Evolutionary conservation across 2,329 filamentous ascomycete species (phyloP).

Genomic region (Dactylellina cionopaga): DNA sequence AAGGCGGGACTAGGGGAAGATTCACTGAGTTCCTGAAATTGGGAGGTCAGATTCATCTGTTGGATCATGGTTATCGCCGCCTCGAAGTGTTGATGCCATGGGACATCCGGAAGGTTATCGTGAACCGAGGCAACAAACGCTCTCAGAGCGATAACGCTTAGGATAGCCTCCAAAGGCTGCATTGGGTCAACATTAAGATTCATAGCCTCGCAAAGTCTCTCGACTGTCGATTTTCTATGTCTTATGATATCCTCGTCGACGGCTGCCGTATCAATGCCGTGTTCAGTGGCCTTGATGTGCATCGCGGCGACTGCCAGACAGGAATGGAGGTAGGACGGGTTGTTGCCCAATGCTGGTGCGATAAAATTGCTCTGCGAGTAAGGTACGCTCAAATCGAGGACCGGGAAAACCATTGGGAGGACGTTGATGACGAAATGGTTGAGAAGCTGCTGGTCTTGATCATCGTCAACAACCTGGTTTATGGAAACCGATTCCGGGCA

Average conservation of each 20-base stretch:
- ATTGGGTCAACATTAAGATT: slow-evolving; percentile 82
- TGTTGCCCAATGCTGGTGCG: slow-evolving; percentile 85
- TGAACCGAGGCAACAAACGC: slow-evolving; percentile 84
- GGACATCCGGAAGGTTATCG: slow-evolving; percentile 86
- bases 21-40: slow-evolving; percentile 68
- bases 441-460: slow-evolving; percentile 84
- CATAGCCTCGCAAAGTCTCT: slow-evolving; percentile 83
- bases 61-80: slow-evolving; percentile 85
- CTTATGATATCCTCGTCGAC: slow-evolving; percentile 86
- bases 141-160: slow-evolving; percentile 96
- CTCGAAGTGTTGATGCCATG: slow-evolving; percentile 97
- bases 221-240: slow-evolving; percentile 88
- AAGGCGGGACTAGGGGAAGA: slow-evolving; percentile 69
- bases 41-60: slow-evolving; percentile 79
- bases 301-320: slow-evolving; percentile 92
- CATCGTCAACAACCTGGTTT: slow-evolving; percentile 69
- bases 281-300: slow-evolving; percentile 80
- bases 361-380: slow-evolving; percentile 85
- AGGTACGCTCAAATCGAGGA: slow-evolving; percentile 88
- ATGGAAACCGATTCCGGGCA: slow-evolving; percentile 48
- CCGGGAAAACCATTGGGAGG: slow-evolving; percentile 87
- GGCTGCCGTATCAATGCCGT: slow-evolving; percentile 70
- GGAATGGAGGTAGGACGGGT: slow-evolving; percentile 94
- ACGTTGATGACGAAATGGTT: slow-evolving; percentile 92
- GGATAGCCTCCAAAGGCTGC: slow-evolving; percentile 88